A percentile compares a stretch with the other conserved stretches of the same genome.
These are phyloP conservation scores for Podaxis sp. DNA, from an alignment of 768 basidiomycete species.

Conservation along the genomic window DNA sequence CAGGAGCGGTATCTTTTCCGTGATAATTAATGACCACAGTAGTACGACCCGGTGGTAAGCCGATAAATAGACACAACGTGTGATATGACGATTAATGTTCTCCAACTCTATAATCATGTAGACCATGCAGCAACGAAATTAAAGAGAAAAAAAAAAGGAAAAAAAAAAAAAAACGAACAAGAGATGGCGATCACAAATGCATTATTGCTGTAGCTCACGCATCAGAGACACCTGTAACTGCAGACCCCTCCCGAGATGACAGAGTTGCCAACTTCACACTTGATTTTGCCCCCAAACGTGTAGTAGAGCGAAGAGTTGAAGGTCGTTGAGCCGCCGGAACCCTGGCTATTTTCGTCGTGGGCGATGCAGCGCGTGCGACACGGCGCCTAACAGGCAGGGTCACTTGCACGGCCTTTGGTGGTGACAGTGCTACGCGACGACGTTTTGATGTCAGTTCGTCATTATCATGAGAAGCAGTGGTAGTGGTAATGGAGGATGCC, in stretches of 20 bases:
- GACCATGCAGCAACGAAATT: neutral
- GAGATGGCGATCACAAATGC: neutral
- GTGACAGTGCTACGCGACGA: neutral
- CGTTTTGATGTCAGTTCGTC: slow-evolving; percentile 1
- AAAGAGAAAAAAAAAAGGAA: neutral
- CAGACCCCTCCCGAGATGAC: neutral
- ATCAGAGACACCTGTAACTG: neutral
- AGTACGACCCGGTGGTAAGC: neutral
- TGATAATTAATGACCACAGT: neutral
- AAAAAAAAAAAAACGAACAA: neutral
- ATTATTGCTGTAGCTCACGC: neutral
- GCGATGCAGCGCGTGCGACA: neutral
- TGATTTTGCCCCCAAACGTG: neutral
- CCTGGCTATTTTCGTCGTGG: neutral
- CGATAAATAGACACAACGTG: neutral
- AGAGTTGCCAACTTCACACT: neutral
- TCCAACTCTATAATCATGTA: neutral
- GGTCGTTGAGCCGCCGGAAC: neutral
- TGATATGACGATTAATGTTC: neutral
- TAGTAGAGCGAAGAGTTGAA: neutral
- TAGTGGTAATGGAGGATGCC: neutral
- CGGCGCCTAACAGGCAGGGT: neutral
- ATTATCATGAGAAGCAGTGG: neutral
- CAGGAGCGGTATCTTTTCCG: neutral
- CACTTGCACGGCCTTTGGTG: neutral